Evolutionary conservation across 2,329 filamentous ascomycete genomes (phyloP).

Genomic region (Diaporthe longicolla): DNA sequence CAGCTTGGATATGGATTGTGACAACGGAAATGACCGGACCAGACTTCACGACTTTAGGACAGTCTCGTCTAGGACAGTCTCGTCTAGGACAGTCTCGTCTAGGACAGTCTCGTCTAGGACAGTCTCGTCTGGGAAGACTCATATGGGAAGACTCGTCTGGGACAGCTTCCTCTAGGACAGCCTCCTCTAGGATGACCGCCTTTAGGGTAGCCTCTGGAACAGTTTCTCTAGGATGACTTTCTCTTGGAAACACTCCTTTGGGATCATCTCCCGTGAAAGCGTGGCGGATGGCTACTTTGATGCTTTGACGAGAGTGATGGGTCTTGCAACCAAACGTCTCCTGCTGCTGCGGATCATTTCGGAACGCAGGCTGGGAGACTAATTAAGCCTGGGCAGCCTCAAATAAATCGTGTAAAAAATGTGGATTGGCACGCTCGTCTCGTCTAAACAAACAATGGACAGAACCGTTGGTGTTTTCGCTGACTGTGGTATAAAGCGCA

Average conservation of each 20-base stretch:
- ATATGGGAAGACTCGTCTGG: too few relatives aligned
- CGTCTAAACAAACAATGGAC: not conserved
- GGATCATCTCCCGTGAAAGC: not conserved
- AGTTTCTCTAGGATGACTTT: too few relatives aligned
- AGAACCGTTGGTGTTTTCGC: conserved; percentile 10
- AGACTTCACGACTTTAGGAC: too few relatives aligned
- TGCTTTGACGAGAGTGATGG: conserved; percentile 6
- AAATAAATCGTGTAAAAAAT: too few relatives aligned
- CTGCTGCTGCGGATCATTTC: not conserved
- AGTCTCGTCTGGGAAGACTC: too few relatives aligned
- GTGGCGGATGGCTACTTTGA: not conserved
- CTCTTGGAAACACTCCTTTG: too few relatives aligned
- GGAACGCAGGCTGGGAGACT: not conserved
- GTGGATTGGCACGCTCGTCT: not conserved
- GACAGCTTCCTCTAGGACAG: too few relatives aligned
- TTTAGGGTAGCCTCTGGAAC: too few relatives aligned
- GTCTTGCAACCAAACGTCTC: not conserved
- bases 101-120: too few relatives aligned
- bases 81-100: too few relatives aligned
- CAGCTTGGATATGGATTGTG: conserved; percentile 1
- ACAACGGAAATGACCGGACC: conserved; percentile 6
- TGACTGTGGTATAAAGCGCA: not conserved
- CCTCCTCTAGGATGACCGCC: too few relatives aligned
- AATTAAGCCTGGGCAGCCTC: not conserved
- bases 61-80: too few relatives aligned